Evolutionary conservation across 495 filamentous ascomycete genomes (phyloP), one percentile per base, ranked within the genome.

Genomic region (Aspergillus biplanus): DNA sequence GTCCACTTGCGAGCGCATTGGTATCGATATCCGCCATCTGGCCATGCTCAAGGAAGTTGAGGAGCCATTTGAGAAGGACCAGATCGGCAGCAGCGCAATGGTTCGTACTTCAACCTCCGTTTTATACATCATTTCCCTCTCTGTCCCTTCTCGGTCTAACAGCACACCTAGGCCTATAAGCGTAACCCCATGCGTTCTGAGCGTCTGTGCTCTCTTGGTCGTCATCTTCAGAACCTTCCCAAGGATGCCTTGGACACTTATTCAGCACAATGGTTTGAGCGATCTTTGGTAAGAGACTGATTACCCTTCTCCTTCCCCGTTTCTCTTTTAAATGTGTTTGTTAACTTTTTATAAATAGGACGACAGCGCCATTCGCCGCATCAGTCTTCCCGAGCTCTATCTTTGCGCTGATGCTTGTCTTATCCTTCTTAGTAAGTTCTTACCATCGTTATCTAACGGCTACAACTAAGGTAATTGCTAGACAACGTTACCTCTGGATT

Each of bases 181-280:
- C 82, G 89, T 53, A 96, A 96, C 76, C 90, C 90, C 15, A 96
- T 96, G 91, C 88, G 93, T 47, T 90, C 82, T 46, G 95, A 99
- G 78, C 85, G 93, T 65, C 86, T 97, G 61, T 92, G 85, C 75
- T 84, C 84, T 18, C 85, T 99, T 11, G 90, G 89, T 39, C 87
- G 91, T 90, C 80, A 81, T 68, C 76, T 81, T 54, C 73, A 79
- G 71, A 90, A 87, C 69, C 79, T 90, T 44, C 85, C 86, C 52
- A 86, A 86, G 66, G 85, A 90, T 67, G 87, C 86, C 59, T 75
- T 88, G 34, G 86, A 92, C 70, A 98, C 94, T 11, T 92, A 90
- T 72, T 81, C 89, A 21, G 83, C 83, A 16, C 93, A 97, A 73
- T 97, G 93, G 93, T 86, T 92, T 58, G 91, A 97, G 79, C 71